Base-by-base conservation (phyloP, 225 moss, liverwort and hornwort genomes). In the Bryoerythrophyllum caledonicum region DNA sequence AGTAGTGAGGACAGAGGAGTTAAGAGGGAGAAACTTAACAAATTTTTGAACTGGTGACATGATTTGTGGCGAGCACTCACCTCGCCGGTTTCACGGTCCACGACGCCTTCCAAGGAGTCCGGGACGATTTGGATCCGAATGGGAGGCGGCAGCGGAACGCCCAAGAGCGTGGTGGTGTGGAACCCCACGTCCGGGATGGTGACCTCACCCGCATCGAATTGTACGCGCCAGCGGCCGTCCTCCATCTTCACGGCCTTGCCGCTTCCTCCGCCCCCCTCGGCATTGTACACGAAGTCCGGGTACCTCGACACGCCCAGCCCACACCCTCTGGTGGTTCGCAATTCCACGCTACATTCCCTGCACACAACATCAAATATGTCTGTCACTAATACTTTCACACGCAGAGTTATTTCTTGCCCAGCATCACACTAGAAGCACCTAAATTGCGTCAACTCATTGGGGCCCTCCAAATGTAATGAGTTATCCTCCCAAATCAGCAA, bases 231-330 rank as follows among this genome's bases (percentile, higher is more conserved):
- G 43, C 82, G 79, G 6, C 94, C 94, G 63, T 94, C 91, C 37
- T 80, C 67, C 64, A 87, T 72, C 76, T 84, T 71, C 54, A 63
- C 37, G 60, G 92, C 82, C 44, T 84, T 79, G 44, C 96, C 96
- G 34, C 77, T 87, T 49, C 96, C 96, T 13, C 96, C 92, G 6
- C 96, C 96, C 59, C 96, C 96, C 74, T 89, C 88, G 15, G 96
- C 94, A 72, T 96, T 92, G 83, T 96, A 96, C 40, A 92, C 88
- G 63, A 96, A 96, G 73, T 96, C 94, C 40, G 96, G 96, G 67
- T 89, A 96, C 17, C 84, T 74, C 3, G 96, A 92, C 26, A 96
- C 91, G 3, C 96, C 94, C 55, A 96, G 69, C 26, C 90, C 91
- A 66, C 96, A 96, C 5, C 91, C 92, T 60, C 70, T 86, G 58